These are phyloP conservation scores for Calcarisporium arbuscula DNA, from an alignment of 2,329 filamentous ascomycete genomes.

Conservation along the genomic window DNA sequence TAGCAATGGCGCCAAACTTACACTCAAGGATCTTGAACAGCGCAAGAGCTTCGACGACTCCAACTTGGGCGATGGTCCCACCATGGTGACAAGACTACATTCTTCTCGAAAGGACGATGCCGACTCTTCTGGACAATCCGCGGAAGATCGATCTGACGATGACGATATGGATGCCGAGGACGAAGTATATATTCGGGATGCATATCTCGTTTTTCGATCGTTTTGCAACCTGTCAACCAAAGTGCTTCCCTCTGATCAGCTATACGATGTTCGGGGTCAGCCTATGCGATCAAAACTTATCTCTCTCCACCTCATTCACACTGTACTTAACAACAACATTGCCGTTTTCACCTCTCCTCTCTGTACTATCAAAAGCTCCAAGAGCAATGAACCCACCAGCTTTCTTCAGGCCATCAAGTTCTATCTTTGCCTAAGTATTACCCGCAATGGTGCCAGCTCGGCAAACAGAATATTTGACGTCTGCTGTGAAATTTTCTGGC, in stretches of 20 bases:
- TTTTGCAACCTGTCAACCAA: slow-evolving; percentile 98
- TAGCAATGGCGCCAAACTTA: slow-evolving; percentile 50
- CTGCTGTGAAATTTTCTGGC: slow-evolving; percentile 94
- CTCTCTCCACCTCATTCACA: slow-evolving; percentile 92
- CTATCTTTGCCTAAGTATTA: slow-evolving; percentile 91
- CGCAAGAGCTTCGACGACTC: slow-evolving; percentile 65
- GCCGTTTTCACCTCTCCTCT: slow-evolving; percentile 84
- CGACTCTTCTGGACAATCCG: slow-evolving; percentile 43
- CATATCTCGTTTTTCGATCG: slow-evolving; percentile 92
- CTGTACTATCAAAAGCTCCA: slow-evolving; percentile 87
- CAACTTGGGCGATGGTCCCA: slow-evolving; percentile 58
- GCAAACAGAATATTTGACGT: slow-evolving; percentile 91
- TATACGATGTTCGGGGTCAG: slow-evolving; percentile 86
- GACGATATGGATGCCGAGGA: slow-evolving; percentile 69
- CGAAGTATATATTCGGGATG: slow-evolving; percentile 94
- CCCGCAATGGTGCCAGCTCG: slow-evolving; percentile 89
- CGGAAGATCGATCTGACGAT: slow-evolving; percentile 46
- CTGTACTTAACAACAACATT: slow-evolving; percentile 90
- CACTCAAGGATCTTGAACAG: slow-evolving; percentile 60
- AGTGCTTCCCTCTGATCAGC: slow-evolving; percentile 78
- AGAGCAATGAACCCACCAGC: slow-evolving; percentile 77
- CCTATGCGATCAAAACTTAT: slow-evolving; percentile 97
- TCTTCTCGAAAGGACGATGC: slow-evolving; percentile 33
- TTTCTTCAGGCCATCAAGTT: slow-evolving; percentile 96
- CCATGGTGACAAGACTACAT: slow-evolving; percentile 59